Percentiles rank a stretch among this genome's conserved stretches.
Evolutionary conservation across 495 filamentous ascomycete species (phyloP).

Genomic region (Annulohypoxylon bovei): DNA sequence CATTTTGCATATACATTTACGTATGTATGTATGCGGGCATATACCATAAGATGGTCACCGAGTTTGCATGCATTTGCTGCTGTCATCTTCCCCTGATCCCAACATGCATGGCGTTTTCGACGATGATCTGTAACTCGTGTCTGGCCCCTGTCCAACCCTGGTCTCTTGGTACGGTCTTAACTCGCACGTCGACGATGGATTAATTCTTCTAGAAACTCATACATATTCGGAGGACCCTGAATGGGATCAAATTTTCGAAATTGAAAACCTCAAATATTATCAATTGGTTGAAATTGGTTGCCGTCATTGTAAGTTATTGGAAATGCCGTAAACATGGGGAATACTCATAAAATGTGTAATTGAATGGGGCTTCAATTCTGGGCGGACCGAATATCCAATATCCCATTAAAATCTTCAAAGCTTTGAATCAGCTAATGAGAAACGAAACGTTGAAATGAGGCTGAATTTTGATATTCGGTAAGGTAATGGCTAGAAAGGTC

Average conservation of each 20-base stretch:
- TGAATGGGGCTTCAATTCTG: conserved; percentile 17
- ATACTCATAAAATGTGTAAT: background rate
- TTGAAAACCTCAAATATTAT: background rate
- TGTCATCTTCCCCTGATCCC: conserved; percentile 31
- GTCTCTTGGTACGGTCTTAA: conserved; percentile 18
- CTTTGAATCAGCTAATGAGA: conserved; percentile 6
- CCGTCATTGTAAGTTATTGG: background rate
- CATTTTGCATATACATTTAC: background rate
- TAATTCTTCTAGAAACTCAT: background rate
- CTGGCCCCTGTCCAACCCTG: conserved; percentile 27
- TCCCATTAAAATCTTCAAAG: background rate
- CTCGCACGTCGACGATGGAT: background rate
- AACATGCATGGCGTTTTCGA: conserved; percentile 20
- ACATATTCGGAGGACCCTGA: conserved; percentile 2
- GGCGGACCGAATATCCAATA: conserved; percentile 19
- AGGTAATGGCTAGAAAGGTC: background rate
- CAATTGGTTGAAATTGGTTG: conserved; percentile 2
- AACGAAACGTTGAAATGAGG: conserved; percentile 27
- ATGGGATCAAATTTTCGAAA: background rate
- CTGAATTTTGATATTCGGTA: conserved; percentile 20
- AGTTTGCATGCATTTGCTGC: conserved; percentile 20
- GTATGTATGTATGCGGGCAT: background rate
- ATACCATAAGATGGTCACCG: background rate
- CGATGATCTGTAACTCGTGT: conserved; percentile 34
- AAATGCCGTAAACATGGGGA: background rate